These are phyloP conservation scores for Fonsecaea monophora DNA, from an alignment of 2,329 filamentous ascomycete species.

Conservation along the genomic window DNA sequence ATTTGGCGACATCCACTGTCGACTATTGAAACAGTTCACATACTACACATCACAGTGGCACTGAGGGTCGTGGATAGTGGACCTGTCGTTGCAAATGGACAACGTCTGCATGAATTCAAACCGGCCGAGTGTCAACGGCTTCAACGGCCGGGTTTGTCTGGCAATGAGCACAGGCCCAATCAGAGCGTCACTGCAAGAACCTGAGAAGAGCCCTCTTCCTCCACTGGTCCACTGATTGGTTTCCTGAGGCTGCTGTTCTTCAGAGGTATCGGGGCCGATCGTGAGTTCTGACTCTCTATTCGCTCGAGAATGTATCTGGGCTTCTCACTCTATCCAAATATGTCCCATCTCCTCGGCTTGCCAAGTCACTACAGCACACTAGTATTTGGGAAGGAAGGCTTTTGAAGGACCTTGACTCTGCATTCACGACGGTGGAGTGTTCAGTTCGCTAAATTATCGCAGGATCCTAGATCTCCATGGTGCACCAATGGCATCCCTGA, in stretches of 20 bases:
- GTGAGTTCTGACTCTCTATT: conserved; percentile 2
- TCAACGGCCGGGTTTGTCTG: background rate
- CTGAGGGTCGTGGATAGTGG: background rate
- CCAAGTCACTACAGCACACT: background rate
- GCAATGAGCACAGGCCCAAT: conserved; percentile 2
- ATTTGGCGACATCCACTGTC: conserved; percentile 8
- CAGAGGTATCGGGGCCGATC: background rate
- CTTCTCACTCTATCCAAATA: background rate
- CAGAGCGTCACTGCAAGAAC: background rate
- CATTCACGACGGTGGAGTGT: background rate
- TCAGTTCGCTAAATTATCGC: background rate
- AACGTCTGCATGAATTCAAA: background rate
- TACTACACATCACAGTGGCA: background rate
- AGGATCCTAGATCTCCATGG: background rate
- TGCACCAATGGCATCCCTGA: conserved; percentile 1
- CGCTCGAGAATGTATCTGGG: background rate
- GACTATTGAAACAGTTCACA: background rate
- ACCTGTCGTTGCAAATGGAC: background rate
- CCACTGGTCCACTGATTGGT: background rate
- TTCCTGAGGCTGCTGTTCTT: conserved; percentile 10
- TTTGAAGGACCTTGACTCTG: conserved; percentile 1
- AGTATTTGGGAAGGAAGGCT: background rate
- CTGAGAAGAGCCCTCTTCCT: background rate
- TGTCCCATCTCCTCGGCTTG: background rate
- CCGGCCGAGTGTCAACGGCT: background rate